Percentiles rank a stretch among this genome's conserved stretches.
These are phyloP conservation scores for Pseudocercospora pini-densiflorae DNA, from an alignment of 2,329 filamentous ascomycete genomes.

Conservation along the genomic window DNA sequence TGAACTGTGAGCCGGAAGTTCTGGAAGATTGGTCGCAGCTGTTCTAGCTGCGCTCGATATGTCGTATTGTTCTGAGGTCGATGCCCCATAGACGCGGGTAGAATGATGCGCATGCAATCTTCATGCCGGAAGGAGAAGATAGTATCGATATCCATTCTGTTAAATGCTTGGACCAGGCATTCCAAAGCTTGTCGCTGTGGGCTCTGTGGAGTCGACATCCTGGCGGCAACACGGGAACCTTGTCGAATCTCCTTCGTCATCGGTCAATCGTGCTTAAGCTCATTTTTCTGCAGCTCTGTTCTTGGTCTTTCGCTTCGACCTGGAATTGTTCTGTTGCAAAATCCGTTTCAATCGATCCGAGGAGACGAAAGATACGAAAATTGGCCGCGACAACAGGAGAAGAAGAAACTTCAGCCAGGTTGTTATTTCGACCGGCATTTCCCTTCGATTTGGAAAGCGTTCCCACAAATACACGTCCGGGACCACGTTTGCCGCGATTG, in stretches of 20 bases:
- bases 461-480: background rate
- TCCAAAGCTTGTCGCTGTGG: slow-evolving; percentile 38
- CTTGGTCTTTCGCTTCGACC: background rate
- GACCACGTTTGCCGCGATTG: background rate
- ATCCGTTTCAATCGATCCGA: background rate
- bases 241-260: background rate
- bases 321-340: background rate
- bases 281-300: background rate
- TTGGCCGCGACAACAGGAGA: background rate
- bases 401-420: background rate
- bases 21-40: slow-evolving; percentile 37
- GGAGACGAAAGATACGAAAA: background rate
- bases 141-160: slow-evolving; percentile 36
- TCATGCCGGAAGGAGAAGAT: slow-evolving; percentile 39
- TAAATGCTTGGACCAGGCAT: slow-evolving; percentile 39
- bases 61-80: slow-evolving; percentile 32
- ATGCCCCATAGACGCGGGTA: slow-evolving; percentile 36
- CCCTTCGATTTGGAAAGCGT: slow-evolving; percentile 1
- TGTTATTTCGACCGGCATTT: background rate
- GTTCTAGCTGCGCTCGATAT: slow-evolving; percentile 27
- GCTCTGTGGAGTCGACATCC: slow-evolving; percentile 13
- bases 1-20: slow-evolving; percentile 39
- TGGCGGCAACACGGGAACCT: background rate
- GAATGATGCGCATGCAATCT: slow-evolving; percentile 36
- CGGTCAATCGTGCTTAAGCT: background rate